Evolutionary conservation across 768 basidiomycete species (phyloP).

Genomic region (Lentinus brumalis): DNA sequence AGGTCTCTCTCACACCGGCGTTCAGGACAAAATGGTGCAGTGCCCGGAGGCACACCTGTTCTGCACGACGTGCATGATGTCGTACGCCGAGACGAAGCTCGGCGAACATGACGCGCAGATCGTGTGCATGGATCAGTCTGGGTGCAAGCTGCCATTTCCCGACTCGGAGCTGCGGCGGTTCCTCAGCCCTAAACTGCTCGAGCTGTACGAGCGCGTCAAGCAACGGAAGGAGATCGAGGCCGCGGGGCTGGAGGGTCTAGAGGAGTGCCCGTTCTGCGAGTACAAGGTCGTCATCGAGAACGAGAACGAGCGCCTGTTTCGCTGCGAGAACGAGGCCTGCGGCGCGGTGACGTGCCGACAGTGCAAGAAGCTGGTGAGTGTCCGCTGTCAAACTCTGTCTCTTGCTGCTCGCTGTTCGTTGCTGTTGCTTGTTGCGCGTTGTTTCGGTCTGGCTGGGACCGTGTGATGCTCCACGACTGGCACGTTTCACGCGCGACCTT

Average conservation of each 20-base stretch:
- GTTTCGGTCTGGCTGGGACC: neutral
- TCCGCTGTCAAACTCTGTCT: neutral
- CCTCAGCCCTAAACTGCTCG: constrained; percentile 65
- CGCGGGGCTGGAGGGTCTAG: constrained; percentile 77
- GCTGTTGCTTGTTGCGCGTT: neutral
- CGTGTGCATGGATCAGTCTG: constrained; percentile 81
- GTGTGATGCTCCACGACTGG: neutral
- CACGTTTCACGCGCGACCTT: neutral
- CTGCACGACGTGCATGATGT: constrained; percentile 69
- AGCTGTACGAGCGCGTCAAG: constrained; percentile 71
- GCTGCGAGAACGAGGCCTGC: constrained; percentile 65
- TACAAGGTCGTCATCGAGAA: constrained; percentile 69
- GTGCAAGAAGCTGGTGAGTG: constrained; percentile 72
- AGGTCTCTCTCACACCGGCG: constrained; percentile 2
- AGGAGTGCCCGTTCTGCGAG: constrained; percentile 91
- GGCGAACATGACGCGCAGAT: constrained; percentile 63
- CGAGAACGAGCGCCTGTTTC: constrained; percentile 41
- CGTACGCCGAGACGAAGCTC: constrained; percentile 68
- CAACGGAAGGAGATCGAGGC: constrained; percentile 79
- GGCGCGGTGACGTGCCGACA: constrained; percentile 73
- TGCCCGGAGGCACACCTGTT: constrained; percentile 91
- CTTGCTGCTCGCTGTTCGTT: neutral
- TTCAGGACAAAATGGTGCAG: constrained; percentile 81
- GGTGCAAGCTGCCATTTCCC: constrained; percentile 69
- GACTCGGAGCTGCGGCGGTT: constrained; percentile 68